Evolutionary conservation across 2,329 filamentous ascomycete genomes (phyloP).

Genomic region (Westerdykella aurantiaca): DNA sequence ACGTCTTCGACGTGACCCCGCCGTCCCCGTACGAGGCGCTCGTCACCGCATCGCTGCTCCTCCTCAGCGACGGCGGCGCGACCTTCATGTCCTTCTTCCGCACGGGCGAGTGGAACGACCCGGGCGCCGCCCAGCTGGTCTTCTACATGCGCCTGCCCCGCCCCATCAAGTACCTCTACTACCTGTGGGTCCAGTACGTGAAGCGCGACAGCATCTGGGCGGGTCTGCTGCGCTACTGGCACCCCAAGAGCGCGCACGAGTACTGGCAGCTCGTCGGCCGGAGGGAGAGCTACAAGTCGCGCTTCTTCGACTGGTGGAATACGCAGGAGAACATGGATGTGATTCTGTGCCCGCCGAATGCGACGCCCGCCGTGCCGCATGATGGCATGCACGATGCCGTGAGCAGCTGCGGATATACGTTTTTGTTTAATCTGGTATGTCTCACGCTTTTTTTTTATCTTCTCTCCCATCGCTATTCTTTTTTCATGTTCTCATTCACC

Average conservation of each 20-base stretch:
- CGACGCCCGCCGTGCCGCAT: constrained; percentile 82
- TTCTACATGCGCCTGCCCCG: constrained; percentile 67
- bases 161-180: constrained; percentile 77
- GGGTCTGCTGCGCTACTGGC: constrained; percentile 66
- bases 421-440: constrained; percentile 79
- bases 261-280: constrained; percentile 76
- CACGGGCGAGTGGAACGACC: constrained; percentile 71
- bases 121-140: constrained; percentile 68
- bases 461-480: neutral
- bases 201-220: constrained; percentile 72
- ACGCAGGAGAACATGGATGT: constrained; percentile 57
- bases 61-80: constrained; percentile 77
- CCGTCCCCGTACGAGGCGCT: constrained; percentile 70
- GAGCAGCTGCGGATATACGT: constrained; percentile 86
- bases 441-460: neutral
- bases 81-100: constrained; percentile 75
- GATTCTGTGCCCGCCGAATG: constrained; percentile 78
- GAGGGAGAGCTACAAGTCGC: constrained; percentile 69
- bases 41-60: constrained; percentile 68
- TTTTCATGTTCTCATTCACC: neutral
- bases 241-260: constrained; percentile 66
- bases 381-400: constrained; percentile 80
- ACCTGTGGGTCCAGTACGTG: constrained; percentile 82
- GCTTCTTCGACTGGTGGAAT: constrained; percentile 85
- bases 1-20: constrained; percentile 60